A percentile compares a stretch with the other conserved stretches of the same genome.
Evolutionary conservation across 2,329 filamentous ascomycete species (phyloP).

Genomic region (Xylariaceae sp.): DNA sequence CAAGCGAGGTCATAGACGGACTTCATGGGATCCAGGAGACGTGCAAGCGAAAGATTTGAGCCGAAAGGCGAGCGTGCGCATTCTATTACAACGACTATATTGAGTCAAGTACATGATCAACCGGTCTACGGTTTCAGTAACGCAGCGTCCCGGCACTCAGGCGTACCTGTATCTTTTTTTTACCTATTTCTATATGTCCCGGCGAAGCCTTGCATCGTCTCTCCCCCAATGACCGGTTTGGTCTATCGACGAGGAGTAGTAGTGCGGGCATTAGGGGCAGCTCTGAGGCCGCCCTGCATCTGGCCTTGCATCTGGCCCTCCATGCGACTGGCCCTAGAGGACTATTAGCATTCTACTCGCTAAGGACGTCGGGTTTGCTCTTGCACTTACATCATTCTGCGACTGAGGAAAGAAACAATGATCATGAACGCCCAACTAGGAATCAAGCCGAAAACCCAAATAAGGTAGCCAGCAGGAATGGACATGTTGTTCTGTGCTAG

Average conservation of each 20-base stretch:
- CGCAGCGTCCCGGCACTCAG: no score
- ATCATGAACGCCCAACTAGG: conserved; percentile 78
- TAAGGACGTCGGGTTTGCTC: neutral
- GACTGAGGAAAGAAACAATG: conserved; percentile 64
- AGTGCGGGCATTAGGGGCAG: conserved; percentile 27
- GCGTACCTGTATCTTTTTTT: neutral
- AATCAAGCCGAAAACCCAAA: conserved; percentile 62
- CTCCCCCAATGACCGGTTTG: neutral
- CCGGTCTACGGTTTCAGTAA: no score
- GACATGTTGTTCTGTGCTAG: conserved; percentile 58
- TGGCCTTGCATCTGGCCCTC: conserved; percentile 24
- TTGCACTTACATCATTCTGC: conserved; percentile 67
- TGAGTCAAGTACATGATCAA: neutral
- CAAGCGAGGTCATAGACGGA: conserved; percentile 62
- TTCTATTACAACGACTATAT: conserved; percentile 23
- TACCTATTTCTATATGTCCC: neutral
- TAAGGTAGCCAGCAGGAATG: conserved; percentile 60
- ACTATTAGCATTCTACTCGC: conserved; percentile 16
- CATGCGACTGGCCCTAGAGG: conserved; percentile 24
- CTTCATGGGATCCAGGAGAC: conserved; percentile 58
- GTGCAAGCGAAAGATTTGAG: conserved; percentile 48
- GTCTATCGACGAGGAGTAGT: conserved; percentile 26
- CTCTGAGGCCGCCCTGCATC: conserved; percentile 23
- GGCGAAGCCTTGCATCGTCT: neutral
- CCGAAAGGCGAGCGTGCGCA: conserved; percentile 6